These are phyloP conservation scores for Ceratobasidium sp. DNA, from an alignment of 1,284 basidiomycete species.

Conservation along the genomic window DNA sequence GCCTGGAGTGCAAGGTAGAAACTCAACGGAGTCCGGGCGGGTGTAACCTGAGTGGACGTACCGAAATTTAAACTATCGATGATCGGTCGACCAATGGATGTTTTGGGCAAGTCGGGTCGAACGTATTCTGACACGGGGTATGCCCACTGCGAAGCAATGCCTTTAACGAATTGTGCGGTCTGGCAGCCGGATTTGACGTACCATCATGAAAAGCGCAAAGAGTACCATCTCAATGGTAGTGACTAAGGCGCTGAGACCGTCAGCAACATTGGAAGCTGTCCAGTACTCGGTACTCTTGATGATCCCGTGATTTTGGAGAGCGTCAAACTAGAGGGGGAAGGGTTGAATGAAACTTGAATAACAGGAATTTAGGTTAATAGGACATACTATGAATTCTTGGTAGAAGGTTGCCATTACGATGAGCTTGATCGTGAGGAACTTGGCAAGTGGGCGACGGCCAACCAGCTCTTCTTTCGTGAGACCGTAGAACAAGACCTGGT, in stretches of 20 bases:
- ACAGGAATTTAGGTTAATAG: not conserved
- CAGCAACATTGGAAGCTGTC: constrained; percentile 82
- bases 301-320: constrained; percentile 68
- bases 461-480: constrained; percentile 81
- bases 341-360: not conserved
- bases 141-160: constrained; percentile 74
- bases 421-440: constrained; percentile 86
- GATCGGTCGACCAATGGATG: constrained; percentile 73
- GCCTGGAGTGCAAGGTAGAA: constrained; percentile 55
- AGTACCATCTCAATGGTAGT: constrained; percentile 92
- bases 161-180: not conserved
- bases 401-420: constrained; percentile 88
- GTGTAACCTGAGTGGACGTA: constrained; percentile 56
- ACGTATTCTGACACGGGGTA: constrained; percentile 79
- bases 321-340: constrained; percentile 64
- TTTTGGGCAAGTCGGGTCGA: constrained; percentile 55
- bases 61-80: constrained; percentile 85
- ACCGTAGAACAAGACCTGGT: constrained; percentile 77
- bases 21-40: not conserved
- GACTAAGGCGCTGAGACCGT: constrained; percentile 84
- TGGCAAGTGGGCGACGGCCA: constrained; percentile 82
- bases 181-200: not conserved
- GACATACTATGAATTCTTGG: constrained; percentile 76
- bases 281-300: constrained; percentile 82
- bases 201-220: constrained; percentile 64